phyloP scores from a whole-genome alignment of 2,329 filamentous ascomycete genomes.

The Penicillium sp. region DNA sequence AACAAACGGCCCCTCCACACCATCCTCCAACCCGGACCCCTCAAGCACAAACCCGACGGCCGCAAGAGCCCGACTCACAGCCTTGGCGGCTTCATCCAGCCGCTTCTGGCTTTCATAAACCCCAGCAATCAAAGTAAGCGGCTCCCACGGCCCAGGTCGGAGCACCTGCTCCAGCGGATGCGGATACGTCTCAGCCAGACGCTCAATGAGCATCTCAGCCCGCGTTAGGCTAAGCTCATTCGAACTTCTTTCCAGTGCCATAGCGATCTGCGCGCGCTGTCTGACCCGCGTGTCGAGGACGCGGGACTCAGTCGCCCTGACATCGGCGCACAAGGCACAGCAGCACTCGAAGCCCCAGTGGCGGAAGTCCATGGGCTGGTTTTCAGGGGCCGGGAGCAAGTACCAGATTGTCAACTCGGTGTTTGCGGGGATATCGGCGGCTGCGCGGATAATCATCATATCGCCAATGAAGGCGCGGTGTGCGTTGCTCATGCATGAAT shows the following conservation, averaged over 20 bases:
- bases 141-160: not conserved
- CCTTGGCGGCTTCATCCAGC: not conserved
- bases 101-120: not conserved
- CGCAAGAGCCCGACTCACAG: not conserved
- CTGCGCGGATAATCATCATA: conserved; percentile 52
- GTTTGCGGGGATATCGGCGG: conserved; percentile 41
- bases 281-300: not conserved
- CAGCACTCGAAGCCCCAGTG: conserved; percentile 26
- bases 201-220: not conserved
- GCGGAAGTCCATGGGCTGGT: not conserved
- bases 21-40: not conserved
- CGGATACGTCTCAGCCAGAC: not conserved
- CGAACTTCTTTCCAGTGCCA: not conserved
- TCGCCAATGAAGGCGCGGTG: conserved; percentile 54
- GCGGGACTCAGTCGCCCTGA: not conserved
- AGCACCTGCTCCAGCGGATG: not conserved
- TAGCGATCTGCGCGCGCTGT: not conserved
- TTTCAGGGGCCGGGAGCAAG: conserved; percentile 8
- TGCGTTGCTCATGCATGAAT: conserved; percentile 52
- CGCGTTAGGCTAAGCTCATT: not conserved
- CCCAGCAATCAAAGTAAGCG: not conserved
- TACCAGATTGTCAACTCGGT: conserved; percentile 51
- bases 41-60: not conserved
- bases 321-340: conserved; percentile 23
- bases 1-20: not conserved